A percentile compares a stretch with the other conserved stretches of the same genome.
phyloP scores from a whole-genome alignment of 2,329 filamentous ascomycete species.

The Myriosclerotinia curreyana region DNA sequence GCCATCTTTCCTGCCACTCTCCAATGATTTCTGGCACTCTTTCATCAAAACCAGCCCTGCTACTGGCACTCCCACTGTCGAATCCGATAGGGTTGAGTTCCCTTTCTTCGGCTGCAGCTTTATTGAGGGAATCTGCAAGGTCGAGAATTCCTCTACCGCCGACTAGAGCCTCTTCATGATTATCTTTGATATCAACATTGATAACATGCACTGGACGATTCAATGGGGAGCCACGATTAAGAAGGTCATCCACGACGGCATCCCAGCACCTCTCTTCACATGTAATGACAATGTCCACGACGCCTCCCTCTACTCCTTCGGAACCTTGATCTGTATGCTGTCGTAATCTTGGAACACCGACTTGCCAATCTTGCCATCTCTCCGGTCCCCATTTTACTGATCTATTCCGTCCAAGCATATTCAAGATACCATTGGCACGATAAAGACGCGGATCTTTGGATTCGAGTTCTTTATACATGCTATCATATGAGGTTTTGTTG shows the following conservation, averaged over 20 bases:
- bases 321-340: constrained; percentile 74
- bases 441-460: constrained; percentile 85
- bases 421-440: constrained; percentile 85
- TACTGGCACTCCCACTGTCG: constrained; percentile 64
- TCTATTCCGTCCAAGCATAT: constrained; percentile 92
- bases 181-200: constrained; percentile 98
- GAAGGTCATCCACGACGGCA: constrained; percentile 89
- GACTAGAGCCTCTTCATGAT: constrained; percentile 91
- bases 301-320: constrained; percentile 77
- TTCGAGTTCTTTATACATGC: constrained; percentile 89
- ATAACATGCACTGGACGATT: constrained; percentile 96
- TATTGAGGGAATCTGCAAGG: constrained; percentile 80
- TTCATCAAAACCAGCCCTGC: constrained; percentile 81
- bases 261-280: constrained; percentile 99
- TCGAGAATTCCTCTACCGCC: constrained; percentile 91
- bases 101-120: constrained; percentile 73
- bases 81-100: constrained; percentile 60
- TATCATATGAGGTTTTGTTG: constrained; percentile 92
- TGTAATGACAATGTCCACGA: constrained; percentile 93
- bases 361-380: constrained; percentile 95
- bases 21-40: constrained; percentile 87
- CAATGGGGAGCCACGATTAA: constrained; percentile 78
- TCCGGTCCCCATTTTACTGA: constrained; percentile 93
- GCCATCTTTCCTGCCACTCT: constrained; percentile 93
- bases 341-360: constrained; percentile 78